Conservation (phyloP, 2,329 filamentous ascomycete species). For the Sclerotinia sclerotiorum region DNA sequence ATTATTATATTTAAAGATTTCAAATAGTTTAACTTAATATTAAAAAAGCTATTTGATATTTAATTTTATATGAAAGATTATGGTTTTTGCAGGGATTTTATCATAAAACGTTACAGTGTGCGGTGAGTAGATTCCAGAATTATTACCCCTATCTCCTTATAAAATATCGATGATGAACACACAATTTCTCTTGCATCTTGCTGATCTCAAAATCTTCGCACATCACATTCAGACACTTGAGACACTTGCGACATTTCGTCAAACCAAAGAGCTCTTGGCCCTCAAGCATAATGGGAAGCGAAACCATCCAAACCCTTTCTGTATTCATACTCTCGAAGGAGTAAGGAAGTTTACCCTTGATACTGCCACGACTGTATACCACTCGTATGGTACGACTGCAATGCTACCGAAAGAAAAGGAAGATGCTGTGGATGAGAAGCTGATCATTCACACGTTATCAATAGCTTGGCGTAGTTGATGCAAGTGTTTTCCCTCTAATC, state of each 20-base stretch:
- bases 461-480: constrained; percentile 27
- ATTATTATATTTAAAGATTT: too few species aligned
- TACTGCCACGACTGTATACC: background rate
- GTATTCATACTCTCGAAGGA: too few species aligned
- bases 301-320: too few species aligned
- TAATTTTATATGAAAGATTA: too few species aligned
- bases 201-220: constrained; percentile 20
- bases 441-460: constrained; percentile 25
- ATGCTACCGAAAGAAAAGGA: constrained; percentile 22
- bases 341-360: too few species aligned
- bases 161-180: constrained; percentile 43
- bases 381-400: constrained; percentile 11
- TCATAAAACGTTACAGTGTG: too few species aligned
- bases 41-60: too few species aligned
- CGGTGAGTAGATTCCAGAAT: too few species aligned
- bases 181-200: constrained; percentile 10
- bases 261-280: background rate
- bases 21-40: too few species aligned
- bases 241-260: background rate
- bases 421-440: constrained; percentile 27
- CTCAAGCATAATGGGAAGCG: too few species aligned
- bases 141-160: constrained; percentile 35
- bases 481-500: constrained; percentile 17
- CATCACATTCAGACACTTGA: constrained; percentile 12
- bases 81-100: too few species aligned